phyloP scores from a whole-genome alignment of 108 stramenopile species.

The Discostella stelligeroides region DNA sequence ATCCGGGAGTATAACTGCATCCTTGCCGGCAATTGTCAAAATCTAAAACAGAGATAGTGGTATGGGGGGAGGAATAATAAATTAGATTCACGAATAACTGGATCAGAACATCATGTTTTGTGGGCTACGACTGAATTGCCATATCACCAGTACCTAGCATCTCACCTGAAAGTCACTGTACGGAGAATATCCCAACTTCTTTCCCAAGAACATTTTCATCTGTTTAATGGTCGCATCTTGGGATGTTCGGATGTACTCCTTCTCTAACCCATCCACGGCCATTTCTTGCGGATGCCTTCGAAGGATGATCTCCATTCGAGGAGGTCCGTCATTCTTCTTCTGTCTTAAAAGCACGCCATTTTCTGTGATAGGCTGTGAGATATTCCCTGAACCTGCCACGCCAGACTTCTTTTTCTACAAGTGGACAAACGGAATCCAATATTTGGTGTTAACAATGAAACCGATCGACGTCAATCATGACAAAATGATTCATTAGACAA shows the following conservation, averaged over 20 bases:
- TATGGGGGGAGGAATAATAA: not conserved
- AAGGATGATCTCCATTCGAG: constrained; percentile 49
- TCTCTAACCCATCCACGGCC: constrained; percentile 42
- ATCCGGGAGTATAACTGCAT: constrained; percentile 34
- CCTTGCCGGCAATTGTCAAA: constrained; percentile 35
- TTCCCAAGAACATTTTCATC: constrained; percentile 57
- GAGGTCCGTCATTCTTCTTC: too few relatives aligned
- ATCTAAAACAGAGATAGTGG: constrained; percentile 32
- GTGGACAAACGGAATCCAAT: not conserved
- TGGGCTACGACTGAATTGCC: too few relatives aligned
- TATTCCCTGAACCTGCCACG: not conserved
- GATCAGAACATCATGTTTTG: not conserved
- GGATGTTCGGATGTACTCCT: constrained; percentile 51
- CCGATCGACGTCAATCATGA: too few relatives aligned
- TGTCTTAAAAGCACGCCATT: too few relatives aligned
- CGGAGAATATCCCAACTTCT: constrained; percentile 44
- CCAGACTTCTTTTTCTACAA: constrained; percentile 19
- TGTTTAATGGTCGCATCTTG: constrained; percentile 40
- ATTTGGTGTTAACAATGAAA: not conserved
- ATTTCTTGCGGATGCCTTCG: constrained; percentile 55
- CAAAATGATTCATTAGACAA: constrained; percentile 10
- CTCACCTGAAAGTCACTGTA: constrained; percentile 52
- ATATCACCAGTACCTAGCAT: too few relatives aligned
- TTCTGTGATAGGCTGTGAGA: too few relatives aligned
- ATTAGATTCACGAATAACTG: not conserved